Conservation (phyloP, 2,329 filamentous ascomycete genomes). For the Colletotrichum paranaense region DNA sequence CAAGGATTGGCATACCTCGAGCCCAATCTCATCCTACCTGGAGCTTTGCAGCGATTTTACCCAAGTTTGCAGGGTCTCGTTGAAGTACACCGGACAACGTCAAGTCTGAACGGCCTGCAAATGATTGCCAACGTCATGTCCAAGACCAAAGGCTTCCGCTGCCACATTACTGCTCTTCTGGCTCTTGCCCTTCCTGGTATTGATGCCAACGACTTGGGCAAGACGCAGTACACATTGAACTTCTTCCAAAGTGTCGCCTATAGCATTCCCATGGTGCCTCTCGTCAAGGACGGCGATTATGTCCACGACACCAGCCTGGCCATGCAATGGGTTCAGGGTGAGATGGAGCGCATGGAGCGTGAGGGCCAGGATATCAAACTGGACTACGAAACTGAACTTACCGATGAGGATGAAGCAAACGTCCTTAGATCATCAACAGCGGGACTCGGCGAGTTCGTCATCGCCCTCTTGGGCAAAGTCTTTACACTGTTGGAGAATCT, state of each 20-base stretch:
- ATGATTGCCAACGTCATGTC: slow-evolving; percentile 93
- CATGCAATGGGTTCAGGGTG: slow-evolving; percentile 91
- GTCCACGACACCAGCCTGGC: slow-evolving; percentile 82
- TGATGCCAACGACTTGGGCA: slow-evolving; percentile 96
- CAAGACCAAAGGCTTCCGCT: slow-evolving; percentile 93
- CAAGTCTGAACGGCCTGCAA: slow-evolving; percentile 90
- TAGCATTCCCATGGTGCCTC: slow-evolving; percentile 90
- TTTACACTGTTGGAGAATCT: slow-evolving; percentile 96
- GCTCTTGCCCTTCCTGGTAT: slow-evolving; percentile 94
- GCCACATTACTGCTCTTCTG: slow-evolving; percentile 93
- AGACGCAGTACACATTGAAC: slow-evolving; percentile 92
- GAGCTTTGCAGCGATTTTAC: slow-evolving; percentile 94
- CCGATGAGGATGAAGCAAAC: slow-evolving; percentile 85
- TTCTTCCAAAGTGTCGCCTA: slow-evolving; percentile 97
- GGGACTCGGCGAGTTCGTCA: slow-evolving; percentile 91
- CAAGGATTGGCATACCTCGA: slow-evolving; percentile 92
- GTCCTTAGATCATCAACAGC: slow-evolving; percentile 95
- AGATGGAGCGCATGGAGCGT: slow-evolving; percentile 91
- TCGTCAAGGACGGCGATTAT: slow-evolving; percentile 76
- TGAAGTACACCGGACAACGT: slow-evolving; percentile 95
- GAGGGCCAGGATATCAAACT: slow-evolving; percentile 88
- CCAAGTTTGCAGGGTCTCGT: slow-evolving; percentile 96
- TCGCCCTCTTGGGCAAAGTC: slow-evolving; percentile 90
- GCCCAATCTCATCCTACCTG: slow-evolving; percentile 90
- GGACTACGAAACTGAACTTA: slow-evolving; percentile 84